Evolutionary conservation across 192 early-diverging fungal species (phyloP).

Genomic region (Kappamyces sp.): DNA sequence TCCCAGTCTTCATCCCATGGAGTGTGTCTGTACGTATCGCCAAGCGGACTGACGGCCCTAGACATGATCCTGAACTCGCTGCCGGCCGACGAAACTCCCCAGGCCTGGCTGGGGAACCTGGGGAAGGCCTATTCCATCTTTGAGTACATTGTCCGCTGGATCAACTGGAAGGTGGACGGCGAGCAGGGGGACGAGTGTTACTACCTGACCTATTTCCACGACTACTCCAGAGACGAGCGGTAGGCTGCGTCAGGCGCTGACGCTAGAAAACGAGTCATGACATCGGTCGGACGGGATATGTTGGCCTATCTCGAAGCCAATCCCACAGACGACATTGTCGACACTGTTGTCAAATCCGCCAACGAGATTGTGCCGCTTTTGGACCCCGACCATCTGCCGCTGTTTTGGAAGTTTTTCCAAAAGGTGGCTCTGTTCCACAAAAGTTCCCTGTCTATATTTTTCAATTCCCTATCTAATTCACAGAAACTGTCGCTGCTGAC

Average conservation of each 20-base stretch:
- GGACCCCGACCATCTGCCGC: neutral
- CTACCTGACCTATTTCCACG: slow-evolving; percentile 16
- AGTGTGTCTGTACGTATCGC: neutral
- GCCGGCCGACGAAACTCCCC: slow-evolving; percentile 1
- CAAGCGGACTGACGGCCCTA: too few species aligned
- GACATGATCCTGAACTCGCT: neutral
- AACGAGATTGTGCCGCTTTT: slow-evolving; percentile 4
- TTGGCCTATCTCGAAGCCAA: neutral
- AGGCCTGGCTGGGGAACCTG: neutral
- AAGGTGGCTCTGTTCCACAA: too few species aligned
- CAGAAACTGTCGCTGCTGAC: too few species aligned
- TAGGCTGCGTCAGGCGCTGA: neutral
- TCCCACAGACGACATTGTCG: neutral
- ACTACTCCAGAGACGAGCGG: slow-evolving; percentile 16
- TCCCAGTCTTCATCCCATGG: slow-evolving; percentile 12
- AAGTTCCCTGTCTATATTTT: neutral
- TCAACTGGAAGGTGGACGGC: slow-evolving; percentile 9
- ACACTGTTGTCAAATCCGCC: neutral
- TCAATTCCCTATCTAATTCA: neutral
- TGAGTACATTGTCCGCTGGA: slow-evolving; percentile 17
- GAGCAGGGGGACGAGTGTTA: neutral
- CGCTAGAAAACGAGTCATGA: slow-evolving; percentile 3
- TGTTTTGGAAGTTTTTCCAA: neutral
- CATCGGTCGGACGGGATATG: neutral
- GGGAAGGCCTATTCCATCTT: slow-evolving; percentile 6